These are phyloP conservation scores for Xerocomellus chrysenteron DNA, from an alignment of 768 basidiomycete species.

Conservation along the genomic window DNA sequence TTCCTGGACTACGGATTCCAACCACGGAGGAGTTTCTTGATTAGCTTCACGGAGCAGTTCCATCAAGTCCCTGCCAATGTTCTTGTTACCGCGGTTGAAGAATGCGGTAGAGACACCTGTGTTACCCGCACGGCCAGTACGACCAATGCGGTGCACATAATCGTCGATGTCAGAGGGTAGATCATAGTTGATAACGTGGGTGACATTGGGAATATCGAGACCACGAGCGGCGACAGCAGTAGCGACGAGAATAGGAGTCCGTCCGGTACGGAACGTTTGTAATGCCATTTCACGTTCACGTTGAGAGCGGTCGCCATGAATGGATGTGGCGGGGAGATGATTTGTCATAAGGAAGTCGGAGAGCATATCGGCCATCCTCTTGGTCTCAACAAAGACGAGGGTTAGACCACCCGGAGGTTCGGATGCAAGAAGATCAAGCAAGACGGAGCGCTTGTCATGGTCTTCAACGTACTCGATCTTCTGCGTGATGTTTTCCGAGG, in stretches of 20 bases:
- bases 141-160: conserved; percentile 97
- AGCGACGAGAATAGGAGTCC: conserved; percentile 95
- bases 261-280: conserved; percentile 91
- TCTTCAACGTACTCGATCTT: conserved; percentile 99
- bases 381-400: conserved; percentile 98
- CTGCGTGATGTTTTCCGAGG: conserved; percentile 99
- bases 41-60: conserved; percentile 95
- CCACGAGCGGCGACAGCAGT: conserved; percentile 99
- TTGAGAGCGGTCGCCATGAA: conserved; percentile 97
- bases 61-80: conserved; percentile 87
- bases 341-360: conserved; percentile 91
- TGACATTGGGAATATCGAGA: conserved; percentile 98
- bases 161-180: conserved; percentile 98
- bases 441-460: conserved; percentile 91
- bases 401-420: conserved; percentile 73
- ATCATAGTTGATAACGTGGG: conserved; percentile 98
- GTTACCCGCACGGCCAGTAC: conserved; percentile 98
- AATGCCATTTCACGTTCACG: conserved; percentile 96
- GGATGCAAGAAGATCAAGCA: conserved; percentile 89
- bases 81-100: conserved; percentile 91
- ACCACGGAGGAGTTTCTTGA: conserved; percentile 90
- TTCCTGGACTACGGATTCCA: conserved; percentile 85
- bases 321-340: conserved; percentile 88
- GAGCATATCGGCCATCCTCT: conserved; percentile 98
- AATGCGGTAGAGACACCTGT: conserved; percentile 95